These are phyloP conservation scores for Pilobolus umbonatus DNA, from an alignment of 192 early-diverging fungal genomes.

Conservation along the genomic window DNA sequence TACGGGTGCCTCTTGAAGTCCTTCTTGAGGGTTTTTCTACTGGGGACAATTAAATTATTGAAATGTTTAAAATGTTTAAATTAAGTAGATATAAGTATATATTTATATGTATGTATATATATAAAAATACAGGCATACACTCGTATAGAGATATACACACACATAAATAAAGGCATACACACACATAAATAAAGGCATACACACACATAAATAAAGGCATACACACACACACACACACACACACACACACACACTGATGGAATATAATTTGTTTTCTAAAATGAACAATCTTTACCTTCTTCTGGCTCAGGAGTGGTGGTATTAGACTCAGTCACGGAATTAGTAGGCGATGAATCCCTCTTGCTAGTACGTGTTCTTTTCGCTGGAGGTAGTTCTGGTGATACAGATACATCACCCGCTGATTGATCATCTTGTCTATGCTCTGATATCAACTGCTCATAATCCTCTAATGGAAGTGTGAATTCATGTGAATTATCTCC, in stretches of 20 bases:
- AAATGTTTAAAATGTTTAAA: too few species aligned
- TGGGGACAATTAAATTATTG: too few species aligned
- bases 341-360: conserved; percentile 42
- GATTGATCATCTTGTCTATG: conserved; percentile 32
- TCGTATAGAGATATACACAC: too few species aligned
- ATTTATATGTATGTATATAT: too few species aligned
- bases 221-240: too few species aligned
- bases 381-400: conserved; percentile 28
- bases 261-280: neutral
- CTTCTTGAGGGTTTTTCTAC: conserved; percentile 17
- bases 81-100: too few species aligned
- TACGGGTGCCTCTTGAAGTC: conserved; percentile 16
- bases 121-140: too few species aligned
- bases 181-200: too few species aligned
- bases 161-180: too few species aligned
- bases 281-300: conserved; percentile 32
- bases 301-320: conserved; percentile 50
- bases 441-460: conserved; percentile 44
- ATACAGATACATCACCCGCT: conserved; percentile 3
- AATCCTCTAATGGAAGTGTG: conserved; percentile 41
- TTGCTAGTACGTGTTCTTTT: conserved; percentile 34
- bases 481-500: conserved; percentile 37
- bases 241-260: neutral
- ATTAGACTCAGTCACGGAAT: conserved; percentile 39
- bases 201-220: too few species aligned